These are phyloP conservation scores for Plectosphaerella plurivora DNA, from an alignment of 2,329 filamentous ascomycete species.

Conservation along the genomic window DNA sequence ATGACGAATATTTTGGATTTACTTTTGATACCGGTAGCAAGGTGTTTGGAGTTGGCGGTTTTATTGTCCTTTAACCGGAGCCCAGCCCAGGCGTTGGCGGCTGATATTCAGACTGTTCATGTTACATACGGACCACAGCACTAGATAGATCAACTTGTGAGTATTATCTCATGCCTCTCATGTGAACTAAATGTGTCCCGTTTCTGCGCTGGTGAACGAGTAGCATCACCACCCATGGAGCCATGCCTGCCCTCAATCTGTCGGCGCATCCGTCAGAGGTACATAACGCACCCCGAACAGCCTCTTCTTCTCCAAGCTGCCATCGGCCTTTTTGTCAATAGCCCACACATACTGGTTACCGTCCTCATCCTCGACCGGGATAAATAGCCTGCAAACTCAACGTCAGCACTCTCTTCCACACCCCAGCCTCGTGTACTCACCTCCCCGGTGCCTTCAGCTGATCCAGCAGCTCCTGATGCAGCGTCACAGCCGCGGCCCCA, in stretches of 20 bases:
- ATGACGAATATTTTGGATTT: slow-evolving; percentile 5
- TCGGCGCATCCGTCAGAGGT: slow-evolving; percentile 67
- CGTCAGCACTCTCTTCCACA: slow-evolving; percentile 7
- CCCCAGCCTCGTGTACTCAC: slow-evolving; percentile 25
- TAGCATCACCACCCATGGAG: no score
- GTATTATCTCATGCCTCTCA: no score
- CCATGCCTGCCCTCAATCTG: neutral
- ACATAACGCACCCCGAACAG: slow-evolving; percentile 73
- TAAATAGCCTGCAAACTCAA: slow-evolving; percentile 56
- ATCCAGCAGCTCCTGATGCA: slow-evolving; percentile 68
- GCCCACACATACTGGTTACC: slow-evolving; percentile 65
- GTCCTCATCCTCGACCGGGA: slow-evolving; percentile 60
- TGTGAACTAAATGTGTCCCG: no score
- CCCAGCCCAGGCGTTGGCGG: no score
- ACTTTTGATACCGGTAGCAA: neutral
- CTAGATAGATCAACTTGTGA: no score
- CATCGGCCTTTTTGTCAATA: slow-evolving; percentile 66
- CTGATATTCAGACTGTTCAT: no score
- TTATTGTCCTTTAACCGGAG: no score
- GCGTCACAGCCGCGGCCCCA: slow-evolving; percentile 72
- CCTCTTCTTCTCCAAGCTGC: slow-evolving; percentile 55
- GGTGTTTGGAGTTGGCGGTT: neutral
- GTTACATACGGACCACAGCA: no score
- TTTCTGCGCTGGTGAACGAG: neutral
- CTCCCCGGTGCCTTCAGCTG: slow-evolving; percentile 77